Percentiles rank a stretch among this genome's conserved stretches.
Evolutionary conservation across 2,329 filamentous ascomycete species (phyloP).

Genomic region (Periglandula ipomoeae): DNA sequence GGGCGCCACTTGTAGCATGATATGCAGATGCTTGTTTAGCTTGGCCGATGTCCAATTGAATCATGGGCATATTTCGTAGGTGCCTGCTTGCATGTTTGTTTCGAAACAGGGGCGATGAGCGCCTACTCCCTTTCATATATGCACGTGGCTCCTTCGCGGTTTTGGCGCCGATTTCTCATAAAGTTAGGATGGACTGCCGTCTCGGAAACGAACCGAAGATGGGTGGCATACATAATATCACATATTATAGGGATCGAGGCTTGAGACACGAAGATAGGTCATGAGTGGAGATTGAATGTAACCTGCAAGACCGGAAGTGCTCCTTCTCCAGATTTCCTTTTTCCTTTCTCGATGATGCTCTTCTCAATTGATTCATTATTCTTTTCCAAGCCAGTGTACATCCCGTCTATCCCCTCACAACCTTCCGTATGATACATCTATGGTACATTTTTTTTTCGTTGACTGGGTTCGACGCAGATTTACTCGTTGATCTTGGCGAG

Average conservation of each 20-base stretch:
- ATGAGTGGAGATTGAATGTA: conserved; percentile 21
- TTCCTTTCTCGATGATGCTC: neutral
- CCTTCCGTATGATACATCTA: conserved; percentile 24
- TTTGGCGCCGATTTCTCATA: too few species aligned
- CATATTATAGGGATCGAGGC: too few species aligned
- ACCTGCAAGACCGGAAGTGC: conserved; percentile 14
- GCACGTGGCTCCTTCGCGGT: too few species aligned
- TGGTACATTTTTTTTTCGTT: conserved; percentile 20
- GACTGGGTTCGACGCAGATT: conserved; percentile 12
- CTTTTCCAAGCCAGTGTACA: conserved; percentile 1
- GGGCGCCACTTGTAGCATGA: neutral
- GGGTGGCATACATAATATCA: neutral
- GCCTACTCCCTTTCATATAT: too few species aligned
- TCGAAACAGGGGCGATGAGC: too few species aligned
- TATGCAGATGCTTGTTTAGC: neutral
- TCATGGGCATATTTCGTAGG: neutral
- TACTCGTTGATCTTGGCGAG: conserved; percentile 99
- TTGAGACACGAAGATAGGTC: neutral
- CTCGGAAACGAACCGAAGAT: neutral
- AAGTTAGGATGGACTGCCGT: too few species aligned
- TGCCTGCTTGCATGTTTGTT: neutral
- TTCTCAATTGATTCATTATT: conserved; percentile 1
- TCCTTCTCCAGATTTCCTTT: conserved; percentile 7
- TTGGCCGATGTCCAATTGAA: neutral
- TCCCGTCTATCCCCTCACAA: neutral